phyloP scores from a whole-genome alignment of 495 filamentous ascomycete genomes.

The Tuber brumale region DNA sequence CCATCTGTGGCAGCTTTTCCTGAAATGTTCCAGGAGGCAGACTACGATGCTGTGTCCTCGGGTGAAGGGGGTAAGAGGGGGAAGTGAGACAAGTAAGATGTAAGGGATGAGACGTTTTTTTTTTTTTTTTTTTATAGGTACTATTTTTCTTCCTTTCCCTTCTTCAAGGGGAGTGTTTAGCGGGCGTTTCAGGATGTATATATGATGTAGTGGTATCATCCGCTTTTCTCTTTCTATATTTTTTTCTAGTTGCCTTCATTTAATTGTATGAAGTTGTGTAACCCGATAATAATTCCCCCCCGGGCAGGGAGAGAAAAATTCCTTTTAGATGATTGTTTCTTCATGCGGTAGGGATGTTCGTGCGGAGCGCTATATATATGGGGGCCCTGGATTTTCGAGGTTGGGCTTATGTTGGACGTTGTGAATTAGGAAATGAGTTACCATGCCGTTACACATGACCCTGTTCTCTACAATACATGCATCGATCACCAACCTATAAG shows the following conservation, averaged over 20 bases:
- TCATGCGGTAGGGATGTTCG: neutral
- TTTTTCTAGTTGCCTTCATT: neutral
- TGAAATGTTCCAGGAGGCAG: neutral
- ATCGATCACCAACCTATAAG: neutral
- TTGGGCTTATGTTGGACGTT: neutral
- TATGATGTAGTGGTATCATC: conserved; percentile 1
- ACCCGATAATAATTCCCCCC: neutral
- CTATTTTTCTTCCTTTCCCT: neutral
- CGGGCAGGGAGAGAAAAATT: neutral
- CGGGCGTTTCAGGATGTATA: conserved; percentile 3
- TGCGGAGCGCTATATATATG: neutral
- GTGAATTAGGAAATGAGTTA: neutral
- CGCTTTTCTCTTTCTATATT: neutral
- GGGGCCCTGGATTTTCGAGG: neutral
- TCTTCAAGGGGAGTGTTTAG: neutral
- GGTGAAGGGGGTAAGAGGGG: neutral
- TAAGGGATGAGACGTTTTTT: neutral
- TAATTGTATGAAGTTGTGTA: conserved; percentile 1
- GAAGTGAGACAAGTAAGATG: neutral
- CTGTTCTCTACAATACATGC: neutral
- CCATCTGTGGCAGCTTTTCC: neutral
- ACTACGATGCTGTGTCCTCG: neutral
- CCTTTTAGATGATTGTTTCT: neutral
- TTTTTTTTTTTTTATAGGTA: neutral
- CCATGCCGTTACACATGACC: neutral